These are phyloP conservation scores for Trametes maxima DNA, from an alignment of 768 basidiomycete species.

Conservation along the genomic window DNA sequence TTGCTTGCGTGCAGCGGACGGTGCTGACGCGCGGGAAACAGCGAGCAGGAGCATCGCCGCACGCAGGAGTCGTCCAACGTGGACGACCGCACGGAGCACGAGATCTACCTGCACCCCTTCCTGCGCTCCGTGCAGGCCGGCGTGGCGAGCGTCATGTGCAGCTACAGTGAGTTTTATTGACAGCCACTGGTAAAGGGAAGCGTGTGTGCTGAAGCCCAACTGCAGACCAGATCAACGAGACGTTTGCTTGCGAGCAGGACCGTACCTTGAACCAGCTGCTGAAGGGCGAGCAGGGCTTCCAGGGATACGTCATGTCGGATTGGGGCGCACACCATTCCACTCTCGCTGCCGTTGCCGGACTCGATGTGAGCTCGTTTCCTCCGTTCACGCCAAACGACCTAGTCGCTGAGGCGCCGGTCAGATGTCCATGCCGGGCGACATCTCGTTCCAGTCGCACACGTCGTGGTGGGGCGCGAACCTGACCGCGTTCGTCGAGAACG, in stretches of 20 bases:
- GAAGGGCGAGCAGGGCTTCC: conserved; percentile 76
- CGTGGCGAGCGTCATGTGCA: conserved; percentile 74
- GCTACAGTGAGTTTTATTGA: conserved; percentile 50
- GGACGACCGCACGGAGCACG: conserved; percentile 79
- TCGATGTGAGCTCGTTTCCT: conserved; percentile 52
- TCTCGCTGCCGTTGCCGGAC: conserved; percentile 57
- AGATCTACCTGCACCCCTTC: conserved; percentile 74
- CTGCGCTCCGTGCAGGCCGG: conserved; percentile 74
- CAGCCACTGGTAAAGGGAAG: background rate
- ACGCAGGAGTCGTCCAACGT: conserved; percentile 63
- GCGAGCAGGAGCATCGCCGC: conserved; percentile 70
- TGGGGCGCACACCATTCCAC: conserved; percentile 71
- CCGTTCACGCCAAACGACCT: background rate
- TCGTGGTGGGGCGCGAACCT: conserved; percentile 73
- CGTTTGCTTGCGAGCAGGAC: conserved; percentile 77
- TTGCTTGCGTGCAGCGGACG: background rate
- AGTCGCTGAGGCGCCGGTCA: conserved; percentile 26
- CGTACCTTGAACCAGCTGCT: conserved; percentile 72
- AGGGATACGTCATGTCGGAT: conserved; percentile 78
- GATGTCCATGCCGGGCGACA: conserved; percentile 76
- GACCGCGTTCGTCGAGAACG: conserved; percentile 68
- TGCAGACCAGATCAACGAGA: conserved; percentile 65
- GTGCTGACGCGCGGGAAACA: conserved; percentile 27
- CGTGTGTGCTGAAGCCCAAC: background rate
- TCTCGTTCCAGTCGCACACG: conserved; percentile 49